Evolutionary conservation across 495 filamentous ascomycete species (phyloP).

Genomic region (Trichoderma erinaceum): DNA sequence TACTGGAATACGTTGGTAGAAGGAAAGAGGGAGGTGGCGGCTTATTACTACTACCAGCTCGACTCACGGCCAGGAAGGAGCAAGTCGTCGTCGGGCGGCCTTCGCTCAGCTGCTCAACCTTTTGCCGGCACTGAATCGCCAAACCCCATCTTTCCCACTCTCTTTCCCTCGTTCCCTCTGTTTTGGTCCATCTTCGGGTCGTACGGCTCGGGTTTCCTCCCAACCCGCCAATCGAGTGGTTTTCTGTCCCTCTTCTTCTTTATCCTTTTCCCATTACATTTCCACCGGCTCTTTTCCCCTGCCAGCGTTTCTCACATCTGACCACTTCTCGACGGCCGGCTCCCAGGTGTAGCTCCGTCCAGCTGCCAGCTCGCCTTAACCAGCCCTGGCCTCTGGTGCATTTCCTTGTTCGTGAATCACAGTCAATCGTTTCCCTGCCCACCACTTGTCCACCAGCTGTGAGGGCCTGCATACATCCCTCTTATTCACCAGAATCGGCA

Average conservation of each 20-base stretch:
- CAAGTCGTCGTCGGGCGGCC: background rate
- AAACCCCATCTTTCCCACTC: background rate
- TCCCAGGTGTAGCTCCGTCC: slow-evolving; percentile 15
- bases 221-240: slow-evolving; percentile 4
- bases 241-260: background rate
- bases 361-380: slow-evolving; percentile 32
- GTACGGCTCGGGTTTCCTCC: background rate
- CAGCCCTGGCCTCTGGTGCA: slow-evolving; percentile 24
- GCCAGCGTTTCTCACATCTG: background rate
- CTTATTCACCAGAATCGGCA: background rate
- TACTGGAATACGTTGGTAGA: background rate
- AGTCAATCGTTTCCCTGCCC: slow-evolving; percentile 6
- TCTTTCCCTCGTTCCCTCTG: background rate
- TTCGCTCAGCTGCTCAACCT: background rate
- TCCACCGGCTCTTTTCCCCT: background rate
- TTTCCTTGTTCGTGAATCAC: slow-evolving; percentile 23
- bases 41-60: slow-evolving; percentile 6
- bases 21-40: background rate
- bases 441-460: background rate
- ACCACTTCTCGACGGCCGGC: background rate
- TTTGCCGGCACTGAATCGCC: slow-evolving; percentile 1
- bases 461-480: background rate
- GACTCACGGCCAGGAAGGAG: background rate
- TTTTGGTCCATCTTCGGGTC: background rate
- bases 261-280: background rate